These are phyloP conservation scores for Neofusicoccum laricinum DNA, from an alignment of 2,329 filamentous ascomycete species.

Conservation along the genomic window DNA sequence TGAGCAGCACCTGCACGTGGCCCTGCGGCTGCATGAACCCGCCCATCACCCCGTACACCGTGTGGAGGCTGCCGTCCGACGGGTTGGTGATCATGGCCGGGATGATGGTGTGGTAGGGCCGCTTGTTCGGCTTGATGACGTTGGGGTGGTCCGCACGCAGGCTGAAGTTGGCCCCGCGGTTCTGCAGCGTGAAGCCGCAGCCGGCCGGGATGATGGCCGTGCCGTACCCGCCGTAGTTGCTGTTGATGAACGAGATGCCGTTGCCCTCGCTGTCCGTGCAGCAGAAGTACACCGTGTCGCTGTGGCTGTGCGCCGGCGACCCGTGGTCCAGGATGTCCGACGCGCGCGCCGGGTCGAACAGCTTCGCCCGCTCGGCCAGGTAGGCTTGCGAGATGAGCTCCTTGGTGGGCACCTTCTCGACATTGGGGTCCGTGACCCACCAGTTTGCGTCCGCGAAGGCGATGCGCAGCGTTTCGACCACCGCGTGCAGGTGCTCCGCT, in stretches of 20 bases:
- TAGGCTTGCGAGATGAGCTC: constrained; percentile 71
- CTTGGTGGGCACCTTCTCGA: constrained; percentile 65
- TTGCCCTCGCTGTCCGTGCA: constrained; percentile 80
- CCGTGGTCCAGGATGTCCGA: constrained; percentile 62
- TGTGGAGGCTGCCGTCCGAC: constrained; percentile 70
- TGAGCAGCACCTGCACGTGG: constrained; percentile 87
- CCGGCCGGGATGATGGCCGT: constrained; percentile 79
- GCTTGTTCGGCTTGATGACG: constrained; percentile 72
- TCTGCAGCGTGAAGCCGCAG: constrained; percentile 92
- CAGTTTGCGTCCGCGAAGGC: constrained; percentile 87
- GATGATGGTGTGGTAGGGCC: constrained; percentile 98
- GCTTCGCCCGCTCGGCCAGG: constrained; percentile 65
- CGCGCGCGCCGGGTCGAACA: constrained; percentile 57
- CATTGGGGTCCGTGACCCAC: constrained; percentile 84
- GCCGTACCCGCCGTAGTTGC: constrained; percentile 86
- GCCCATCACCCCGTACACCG: constrained; percentile 94
- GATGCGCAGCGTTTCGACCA: constrained; percentile 85
- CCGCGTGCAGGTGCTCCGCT: constrained; percentile 68
- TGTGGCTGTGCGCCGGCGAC: constrained; percentile 70
- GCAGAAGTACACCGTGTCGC: constrained; percentile 93
- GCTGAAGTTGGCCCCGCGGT: constrained; percentile 84
- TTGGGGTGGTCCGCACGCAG: constrained; percentile 69
- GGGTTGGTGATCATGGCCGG: constrained; percentile 83
- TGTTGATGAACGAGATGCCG: constrained; percentile 95
- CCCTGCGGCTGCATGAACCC: constrained; percentile 98